Evolutionary conservation across 2,329 filamentous ascomycete species (phyloP).

Genomic region (Fusarium newnesense): DNA sequence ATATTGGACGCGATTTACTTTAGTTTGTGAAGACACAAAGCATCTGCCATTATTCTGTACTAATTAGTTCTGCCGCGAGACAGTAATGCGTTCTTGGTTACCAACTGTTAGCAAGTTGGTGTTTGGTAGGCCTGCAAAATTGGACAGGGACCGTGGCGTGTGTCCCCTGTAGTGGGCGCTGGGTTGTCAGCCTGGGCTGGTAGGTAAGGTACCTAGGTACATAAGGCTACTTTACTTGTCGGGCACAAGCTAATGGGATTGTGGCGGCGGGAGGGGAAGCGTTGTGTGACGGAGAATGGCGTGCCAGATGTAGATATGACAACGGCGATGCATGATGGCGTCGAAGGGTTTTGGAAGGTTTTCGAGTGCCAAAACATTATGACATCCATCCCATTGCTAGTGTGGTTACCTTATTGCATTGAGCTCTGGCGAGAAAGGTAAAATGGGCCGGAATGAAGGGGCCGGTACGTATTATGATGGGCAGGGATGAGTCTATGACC

Average conservation of each 20-base stretch:
- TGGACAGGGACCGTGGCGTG: conserved; percentile 1
- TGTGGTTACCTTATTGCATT: background rate
- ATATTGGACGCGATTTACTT: background rate
- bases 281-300: conserved; percentile 11
- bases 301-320: conserved; percentile 10
- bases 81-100: background rate
- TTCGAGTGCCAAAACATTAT: background rate
- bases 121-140: conserved; percentile 2
- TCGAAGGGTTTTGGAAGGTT: conserved; percentile 16
- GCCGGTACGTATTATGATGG: conserved; percentile 3
- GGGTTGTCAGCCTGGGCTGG: background rate
- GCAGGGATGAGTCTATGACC: conserved; percentile 19
- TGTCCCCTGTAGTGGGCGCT: background rate
- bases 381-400: background rate
- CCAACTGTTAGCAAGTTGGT: background rate
- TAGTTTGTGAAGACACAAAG: background rate
- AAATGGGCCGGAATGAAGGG: conserved; percentile 30
- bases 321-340: conserved; percentile 35
- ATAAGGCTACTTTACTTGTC: background rate
- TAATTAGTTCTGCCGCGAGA: background rate
- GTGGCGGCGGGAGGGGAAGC: conserved; percentile 17
- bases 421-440: conserved; percentile 1
- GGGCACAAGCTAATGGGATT: background rate
- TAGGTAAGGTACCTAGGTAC: too few species aligned
- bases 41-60: background rate